Evolutionary conservation across 306 rosid species (phyloP), one percentile per base, ranked within the genome.

Genomic region (Adenanthera pavonina): DNA sequence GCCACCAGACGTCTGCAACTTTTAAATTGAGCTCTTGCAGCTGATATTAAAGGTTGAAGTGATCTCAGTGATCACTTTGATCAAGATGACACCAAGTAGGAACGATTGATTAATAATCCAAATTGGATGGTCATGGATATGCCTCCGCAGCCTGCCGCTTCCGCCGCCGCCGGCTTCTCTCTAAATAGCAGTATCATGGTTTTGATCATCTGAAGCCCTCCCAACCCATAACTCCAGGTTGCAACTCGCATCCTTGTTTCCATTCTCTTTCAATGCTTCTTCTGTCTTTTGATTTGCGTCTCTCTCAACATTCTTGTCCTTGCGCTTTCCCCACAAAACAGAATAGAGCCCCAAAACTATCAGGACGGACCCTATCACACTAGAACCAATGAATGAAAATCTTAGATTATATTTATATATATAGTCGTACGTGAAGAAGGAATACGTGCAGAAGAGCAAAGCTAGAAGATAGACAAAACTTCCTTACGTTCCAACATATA

Each of bases 401-500:
- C 43, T 38, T 3, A 6, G 20, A 52, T 65, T 25, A 65, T 9
- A 20, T 43, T 43, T 7, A 4, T 5, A 40, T 25, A 25, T 25
- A 25, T 25, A 25, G 30, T 25, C 30, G 30, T 25, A 25, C 30
- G 30, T 25, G 30, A 25, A 25, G 30, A 25, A 25, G 30, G 30
- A 25, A 25, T 25, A 54, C 14, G 7, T 65, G 13, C 12, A 2
- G 53, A 30, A 8, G 30, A 69, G 76, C 35, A 19, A 19, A 43
- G 16, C 41, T 11, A 76, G 6, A 40, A 68, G 60, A 19, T 17
- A 40, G 6, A 4, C 38, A 1, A 52, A 4, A 14, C 19, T 13
- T 73, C 62, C 93, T 6, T 70, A 94, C 98, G 98, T 94, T 89
- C 98, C 98, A 13, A 83, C 70, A 38, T 84, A 86, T 79, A 95